A percentile compares a stretch with the other conserved stretches of the same genome.
Evolutionary conservation across 2,329 filamentous ascomycete genomes (phyloP).

Genomic region (Ophiocordyceps camponoti-leonardi): DNA sequence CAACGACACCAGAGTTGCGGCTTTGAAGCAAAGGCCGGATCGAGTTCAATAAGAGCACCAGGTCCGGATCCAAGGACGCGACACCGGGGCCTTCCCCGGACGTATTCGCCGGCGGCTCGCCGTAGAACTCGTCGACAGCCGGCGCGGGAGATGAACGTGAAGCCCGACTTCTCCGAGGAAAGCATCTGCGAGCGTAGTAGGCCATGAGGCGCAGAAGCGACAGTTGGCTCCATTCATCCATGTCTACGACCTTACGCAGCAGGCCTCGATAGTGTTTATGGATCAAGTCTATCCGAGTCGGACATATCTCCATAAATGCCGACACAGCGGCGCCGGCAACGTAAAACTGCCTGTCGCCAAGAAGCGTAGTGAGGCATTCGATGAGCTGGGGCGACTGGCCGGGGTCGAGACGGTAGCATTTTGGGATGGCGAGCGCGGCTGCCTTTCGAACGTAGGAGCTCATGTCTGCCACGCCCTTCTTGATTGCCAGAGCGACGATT

Average conservation of each 20-base stretch:
- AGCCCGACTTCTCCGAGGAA: constrained; percentile 48
- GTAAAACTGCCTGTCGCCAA: constrained; percentile 88
- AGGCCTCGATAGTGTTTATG: constrained; percentile 78
- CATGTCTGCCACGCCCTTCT: constrained; percentile 86
- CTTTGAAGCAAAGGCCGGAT: constrained; percentile 80
- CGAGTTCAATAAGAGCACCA: constrained; percentile 61
- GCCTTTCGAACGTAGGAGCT: constrained; percentile 85
- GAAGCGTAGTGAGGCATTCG: constrained; percentile 59
- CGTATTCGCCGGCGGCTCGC: constrained; percentile 32
- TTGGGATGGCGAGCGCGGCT: constrained; percentile 83
- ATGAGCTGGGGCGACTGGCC: constrained; percentile 69
- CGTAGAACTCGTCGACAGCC: constrained; percentile 63
- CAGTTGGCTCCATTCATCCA: constrained; percentile 97
- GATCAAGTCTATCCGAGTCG: constrained; percentile 71
- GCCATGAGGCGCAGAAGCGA: constrained; percentile 69
- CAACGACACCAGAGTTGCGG: constrained; percentile 80
- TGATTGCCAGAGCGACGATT: constrained; percentile 90
- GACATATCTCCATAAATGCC: constrained; percentile 79
- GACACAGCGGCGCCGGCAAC: constrained; percentile 88
- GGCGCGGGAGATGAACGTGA: neutral
- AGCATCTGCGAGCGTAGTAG: constrained; percentile 72
- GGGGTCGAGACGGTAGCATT: constrained; percentile 85
- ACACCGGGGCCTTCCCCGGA: constrained; percentile 17
- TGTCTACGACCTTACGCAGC: constrained; percentile 84
- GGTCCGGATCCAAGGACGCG: constrained; percentile 58